Base-by-base conservation (phyloP, 768 basidiomycete genomes). In the Phaeolepiota aurea region DNA sequence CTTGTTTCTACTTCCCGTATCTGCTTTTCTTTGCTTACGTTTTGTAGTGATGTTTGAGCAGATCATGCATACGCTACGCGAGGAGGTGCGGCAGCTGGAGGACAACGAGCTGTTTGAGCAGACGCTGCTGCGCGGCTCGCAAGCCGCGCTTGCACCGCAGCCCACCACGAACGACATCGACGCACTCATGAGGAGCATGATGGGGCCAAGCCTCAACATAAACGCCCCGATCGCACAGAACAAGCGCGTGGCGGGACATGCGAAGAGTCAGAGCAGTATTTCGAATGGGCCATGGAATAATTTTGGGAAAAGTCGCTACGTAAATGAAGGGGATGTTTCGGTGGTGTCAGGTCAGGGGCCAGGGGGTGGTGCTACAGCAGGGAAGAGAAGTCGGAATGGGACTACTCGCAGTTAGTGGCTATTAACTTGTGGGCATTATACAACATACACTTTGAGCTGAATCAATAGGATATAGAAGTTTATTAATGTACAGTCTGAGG, bases 61-160 rank as follows among this genome's bases (percentile, higher is more conserved):
- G n/a, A 59, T 71, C 10, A 43, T 73, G 48, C 44, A 42, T 3
- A 59, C 55, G 36, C 54, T 76, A 11, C 62, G 63, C 11, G 45
- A 44, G 18, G 54, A 59, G 44, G 62, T 74, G 5, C 59, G 57
- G 7, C 53, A 64, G 39, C 48, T 76, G 13, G 64, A 69, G 42
- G 73, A 74, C 19, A 63, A 72, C 40, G 71, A 73, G 21, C 42
- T 73, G 13, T 71, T 71, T 44, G 73, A 76, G 43, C 63, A 66
- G 37, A 68, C 65, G 11, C 47, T 74, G 10, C 54, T 70, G 14
- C 66, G 66, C 12, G 70, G 71, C 32, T 71, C 72, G 5, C 65
- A 67, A 45, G 64, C 63, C n/a, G 66, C 57, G 5, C 43, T 68
- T 23, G 69, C 71, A 41, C 58, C 57, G 11, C 67, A 65, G 34